Evolutionary conservation across 495 filamentous ascomycete species (phyloP), one percentile per base, ranked within the genome.

Genomic region (Bryoglossum gracile): DNA sequence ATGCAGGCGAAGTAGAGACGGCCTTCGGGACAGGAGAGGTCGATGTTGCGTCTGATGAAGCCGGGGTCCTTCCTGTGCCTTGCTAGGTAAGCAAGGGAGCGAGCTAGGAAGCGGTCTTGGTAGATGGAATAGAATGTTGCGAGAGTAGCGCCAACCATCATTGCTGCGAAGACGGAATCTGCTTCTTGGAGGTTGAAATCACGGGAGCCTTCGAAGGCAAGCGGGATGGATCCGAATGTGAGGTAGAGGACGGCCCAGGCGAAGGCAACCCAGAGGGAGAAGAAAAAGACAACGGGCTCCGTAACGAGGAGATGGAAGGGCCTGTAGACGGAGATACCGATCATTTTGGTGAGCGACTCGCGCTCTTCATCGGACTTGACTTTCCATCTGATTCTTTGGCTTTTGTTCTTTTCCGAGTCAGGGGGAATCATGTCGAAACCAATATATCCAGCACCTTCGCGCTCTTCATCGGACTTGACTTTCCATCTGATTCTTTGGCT

Each of bases 201-300:
- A 60, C 95, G 81, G 43, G 81, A 83, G 3, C 69, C 77, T 14
- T 61, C 50, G 65, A 92, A 95, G 45, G 94, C 80, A 10, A 91
- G 71, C 0, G 89, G 87, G 21, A 97, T 76, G 3, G 80, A 82
- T 24, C 77, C 74, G 55, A 92, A 89, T 24, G 83, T 84, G 21
- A 97, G 71, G 64, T 95, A 96, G 0, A 97, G 74, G 0, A 94
- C 77, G 1, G 83, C 89, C 91, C 90, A 97, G 41, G 79, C 82
- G 64, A 96, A 95, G 5, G 87, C 72, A 3, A 86, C 80, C 91
- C 91, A 96, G 11, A 94, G 69, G 18, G 85, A 90, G 65, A 95
- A 97, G 70, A 84, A 94, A 68, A 95, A 95, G 16, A 96, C 89
- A 10, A 95, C 87, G 0, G 90, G 87, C 56, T 96, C 91, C 9